Conservation (phyloP, 164 flowering plant species). For the Malania oleifera region DNA sequence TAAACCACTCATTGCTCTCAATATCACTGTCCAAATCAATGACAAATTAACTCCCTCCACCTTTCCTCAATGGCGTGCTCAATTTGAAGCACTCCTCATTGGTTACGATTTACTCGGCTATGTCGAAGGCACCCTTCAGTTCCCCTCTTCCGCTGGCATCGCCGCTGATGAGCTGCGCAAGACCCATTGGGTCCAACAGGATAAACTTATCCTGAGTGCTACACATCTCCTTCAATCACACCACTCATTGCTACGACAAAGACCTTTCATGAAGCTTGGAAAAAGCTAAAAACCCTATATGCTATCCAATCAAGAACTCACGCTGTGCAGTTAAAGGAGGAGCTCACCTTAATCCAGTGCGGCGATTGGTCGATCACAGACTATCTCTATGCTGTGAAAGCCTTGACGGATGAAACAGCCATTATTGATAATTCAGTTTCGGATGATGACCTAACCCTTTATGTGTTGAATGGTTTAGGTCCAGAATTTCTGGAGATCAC, state of each 20-base stretch:
- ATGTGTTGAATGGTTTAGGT: conserved; percentile 3
- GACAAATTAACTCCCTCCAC: no score
- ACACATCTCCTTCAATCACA: background rate
- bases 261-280: no score
- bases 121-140: no score
- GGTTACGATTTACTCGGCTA: no score
- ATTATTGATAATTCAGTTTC: background rate
- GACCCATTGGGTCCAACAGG: conserved; percentile 1
- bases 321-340: background rate
- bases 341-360: background rate
- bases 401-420: background rate
- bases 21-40: no score
- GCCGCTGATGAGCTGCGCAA: background rate
- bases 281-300: background rate
- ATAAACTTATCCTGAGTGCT: conserved; percentile 1
- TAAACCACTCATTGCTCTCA: no score
- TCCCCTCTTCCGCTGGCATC: background rate
- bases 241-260: background rate
- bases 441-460: background rate
- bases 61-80: no score
- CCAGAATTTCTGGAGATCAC: background rate
- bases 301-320: background rate
- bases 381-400: background rate
- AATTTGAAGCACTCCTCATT: no score
- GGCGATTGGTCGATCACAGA: background rate